Percentiles rank a stretch among this genome's conserved stretches.
Evolutionary conservation across 2,329 filamentous ascomycete genomes (phyloP).

Genomic region (Ophioceras dolichostomum): DNA sequence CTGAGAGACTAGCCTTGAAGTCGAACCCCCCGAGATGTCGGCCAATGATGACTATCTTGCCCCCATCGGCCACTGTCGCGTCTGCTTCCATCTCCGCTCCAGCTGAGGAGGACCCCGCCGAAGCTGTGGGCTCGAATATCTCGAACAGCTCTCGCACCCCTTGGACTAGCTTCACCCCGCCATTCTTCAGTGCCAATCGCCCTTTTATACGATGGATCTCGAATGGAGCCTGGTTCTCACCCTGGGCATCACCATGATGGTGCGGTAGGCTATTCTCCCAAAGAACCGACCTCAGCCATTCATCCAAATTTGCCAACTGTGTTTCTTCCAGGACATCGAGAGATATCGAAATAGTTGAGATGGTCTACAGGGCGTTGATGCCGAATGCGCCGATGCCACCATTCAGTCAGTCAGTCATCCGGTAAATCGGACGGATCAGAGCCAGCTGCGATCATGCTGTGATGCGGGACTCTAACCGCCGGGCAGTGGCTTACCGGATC

Average conservation of each 20-base stretch:
- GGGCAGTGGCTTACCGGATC: slow-evolving; percentile 56
- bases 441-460: no score
- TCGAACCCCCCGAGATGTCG: slow-evolving; percentile 37
- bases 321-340: slow-evolving; percentile 45
- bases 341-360: slow-evolving; percentile 67
- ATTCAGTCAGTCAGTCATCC: no score
- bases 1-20: slow-evolving; percentile 30
- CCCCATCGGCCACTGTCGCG: slow-evolving; percentile 14
- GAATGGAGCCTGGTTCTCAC: slow-evolving; percentile 29
- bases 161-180: slow-evolving; percentile 66
- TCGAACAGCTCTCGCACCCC: slow-evolving; percentile 92
- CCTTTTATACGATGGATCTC: slow-evolving; percentile 88
- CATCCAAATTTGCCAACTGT: slow-evolving; percentile 56
- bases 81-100: slow-evolving; percentile 12
- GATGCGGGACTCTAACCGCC: no score
- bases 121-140: slow-evolving; percentile 52
- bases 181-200: slow-evolving; percentile 52
- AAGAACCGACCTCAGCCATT: slow-evolving; percentile 70
- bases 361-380: slow-evolving; percentile 60
- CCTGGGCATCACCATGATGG: slow-evolving; percentile 13
- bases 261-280: slow-evolving; percentile 63
- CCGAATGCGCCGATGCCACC: no score
- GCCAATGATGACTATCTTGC: slow-evolving; percentile 56
- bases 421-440: no score
- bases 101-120: slow-evolving; percentile 8